Evolutionary conservation across 768 basidiomycete genomes (phyloP), one percentile per base, ranked within the genome.

Genomic region (Pleurotus giganteus): DNA sequence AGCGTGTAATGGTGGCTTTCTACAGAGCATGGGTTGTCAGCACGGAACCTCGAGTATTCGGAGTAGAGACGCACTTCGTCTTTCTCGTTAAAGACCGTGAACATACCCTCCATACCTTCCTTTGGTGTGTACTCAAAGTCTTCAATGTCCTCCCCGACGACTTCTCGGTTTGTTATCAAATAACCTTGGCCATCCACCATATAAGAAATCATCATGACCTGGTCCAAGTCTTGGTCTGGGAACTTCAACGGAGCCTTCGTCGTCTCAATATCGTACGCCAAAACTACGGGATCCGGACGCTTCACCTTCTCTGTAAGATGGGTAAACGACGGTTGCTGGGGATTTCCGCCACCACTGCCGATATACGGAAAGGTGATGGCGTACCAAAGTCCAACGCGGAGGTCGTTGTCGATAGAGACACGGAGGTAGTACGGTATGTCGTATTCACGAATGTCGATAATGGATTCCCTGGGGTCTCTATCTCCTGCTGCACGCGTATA

Each of bases 121-220:
- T 94, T 98, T 1, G 97, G 97, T 0, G 97, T 98, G 67, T 98
- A 98, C 68, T 98, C 97, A 64, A 99, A 98, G 67, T 99, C 91
- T 39, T 97, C 94, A 58, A 99, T 98, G 65, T 98, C 93, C 66
- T 98, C 95, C 57, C 89, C 86, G 56, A 98, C 93, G 47, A 98
- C 98, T 60, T 99, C 97, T 39, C 97, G 82, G 64, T 98, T 98
- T 19, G 94, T 97, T 70, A 99, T 98, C 58, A 99, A 82, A 66
- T 90, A 99, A 0, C 97, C 97, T 69, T 95, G 92, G 0, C 94
- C 96, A 66, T 99, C 97, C 15, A 99, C 77, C 95, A 99, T 98
- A 72, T 98, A 99, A 41, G 97, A 99, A 59, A 99, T 98, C 97
- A 99, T 99, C 96, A 99, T 99, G 63, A 99, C 94, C 67, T 98